Conservation (phyloP, 768 basidiomycete species). For the Tricholoma flavovirens region DNA sequence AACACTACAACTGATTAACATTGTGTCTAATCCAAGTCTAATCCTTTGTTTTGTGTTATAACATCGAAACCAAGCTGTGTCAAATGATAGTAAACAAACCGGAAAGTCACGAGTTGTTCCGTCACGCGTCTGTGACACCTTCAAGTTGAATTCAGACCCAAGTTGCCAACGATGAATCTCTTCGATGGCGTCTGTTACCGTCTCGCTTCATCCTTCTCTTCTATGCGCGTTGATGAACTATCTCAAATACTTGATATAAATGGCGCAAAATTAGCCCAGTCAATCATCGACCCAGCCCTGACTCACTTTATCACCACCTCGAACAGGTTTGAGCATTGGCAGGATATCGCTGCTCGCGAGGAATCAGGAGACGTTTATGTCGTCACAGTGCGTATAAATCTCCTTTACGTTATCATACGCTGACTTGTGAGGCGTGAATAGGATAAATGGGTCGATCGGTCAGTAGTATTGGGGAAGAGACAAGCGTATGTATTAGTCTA, state of each 20-base stretch:
- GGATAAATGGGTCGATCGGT: slow-evolving; percentile 69
- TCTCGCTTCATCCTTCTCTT: slow-evolving; percentile 45
- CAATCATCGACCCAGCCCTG: slow-evolving; percentile 28
- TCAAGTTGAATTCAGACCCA: too few species aligned
- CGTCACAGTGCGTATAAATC: slow-evolving; percentile 30
- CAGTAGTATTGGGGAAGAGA: slow-evolving; percentile 47
- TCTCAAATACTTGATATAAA: slow-evolving; percentile 43
- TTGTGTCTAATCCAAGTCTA: too few species aligned
- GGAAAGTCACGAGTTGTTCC: not conserved
- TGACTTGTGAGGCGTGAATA: slow-evolving; percentile 19
- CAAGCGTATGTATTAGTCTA: slow-evolving; percentile 42
- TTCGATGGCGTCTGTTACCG: slow-evolving; percentile 42
- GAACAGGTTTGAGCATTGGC: slow-evolving; percentile 48
- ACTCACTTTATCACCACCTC: slow-evolving; percentile 59
- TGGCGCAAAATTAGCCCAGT: slow-evolving; percentile 35
- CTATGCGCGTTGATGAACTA: slow-evolving; percentile 37
- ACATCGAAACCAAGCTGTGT: too few species aligned
- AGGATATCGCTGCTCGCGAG: slow-evolving; percentile 26
- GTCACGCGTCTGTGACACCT: not conserved
- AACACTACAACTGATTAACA: too few species aligned
- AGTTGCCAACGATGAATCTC: slow-evolving; percentile 12
- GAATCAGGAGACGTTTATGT: slow-evolving; percentile 22
- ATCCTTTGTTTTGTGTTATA: too few species aligned
- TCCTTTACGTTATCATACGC: not conserved
- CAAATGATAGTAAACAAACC: not conserved